Conservation (phyloP, 805 yeast species). For the Teunomyces tritomae region DNA sequence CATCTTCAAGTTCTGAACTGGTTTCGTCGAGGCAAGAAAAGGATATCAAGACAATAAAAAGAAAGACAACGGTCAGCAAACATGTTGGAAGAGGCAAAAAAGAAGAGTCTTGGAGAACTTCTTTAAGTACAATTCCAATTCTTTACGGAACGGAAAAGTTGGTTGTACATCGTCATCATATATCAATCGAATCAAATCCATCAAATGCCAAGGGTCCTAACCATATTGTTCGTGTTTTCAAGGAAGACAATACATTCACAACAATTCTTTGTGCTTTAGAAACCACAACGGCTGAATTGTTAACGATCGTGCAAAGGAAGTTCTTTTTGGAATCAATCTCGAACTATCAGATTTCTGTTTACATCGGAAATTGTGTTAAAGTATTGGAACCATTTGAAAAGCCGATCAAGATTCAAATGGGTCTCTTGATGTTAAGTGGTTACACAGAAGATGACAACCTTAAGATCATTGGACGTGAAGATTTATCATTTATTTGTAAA, state of each 20-base stretch:
- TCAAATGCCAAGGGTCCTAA: conserved; percentile 27
- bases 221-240: conserved; percentile 68
- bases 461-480: conserved; percentile 79
- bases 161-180: background rate
- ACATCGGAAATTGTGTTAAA: conserved; percentile 74
- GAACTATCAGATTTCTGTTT: conserved; percentile 71
- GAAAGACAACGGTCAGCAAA: background rate
- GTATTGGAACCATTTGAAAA: conserved; percentile 68
- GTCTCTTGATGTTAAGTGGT: conserved; percentile 71
- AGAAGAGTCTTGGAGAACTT: background rate
- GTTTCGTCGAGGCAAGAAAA: conserved; percentile 4
- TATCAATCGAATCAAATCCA: conserved; percentile 4
- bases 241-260: conserved; percentile 80
- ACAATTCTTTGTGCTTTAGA: conserved; percentile 78
- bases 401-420: conserved; percentile 76
- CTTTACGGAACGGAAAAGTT: conserved; percentile 27
- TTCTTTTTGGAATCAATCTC: conserved; percentile 68
- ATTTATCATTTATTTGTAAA: conserved; percentile 76
- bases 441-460: conserved; percentile 74
- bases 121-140: conserved; percentile 21
- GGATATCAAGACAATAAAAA: background rate
- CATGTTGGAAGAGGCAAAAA: background rate
- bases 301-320: conserved; percentile 71
- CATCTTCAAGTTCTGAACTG: conserved; percentile 5
- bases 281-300: conserved; percentile 71